Percentiles rank a stretch among this genome's conserved stretches.
These are phyloP conservation scores for Hirsutella rhossiliensis DNA, from an alignment of 2,329 filamentous ascomycete genomes.

Conservation along the genomic window DNA sequence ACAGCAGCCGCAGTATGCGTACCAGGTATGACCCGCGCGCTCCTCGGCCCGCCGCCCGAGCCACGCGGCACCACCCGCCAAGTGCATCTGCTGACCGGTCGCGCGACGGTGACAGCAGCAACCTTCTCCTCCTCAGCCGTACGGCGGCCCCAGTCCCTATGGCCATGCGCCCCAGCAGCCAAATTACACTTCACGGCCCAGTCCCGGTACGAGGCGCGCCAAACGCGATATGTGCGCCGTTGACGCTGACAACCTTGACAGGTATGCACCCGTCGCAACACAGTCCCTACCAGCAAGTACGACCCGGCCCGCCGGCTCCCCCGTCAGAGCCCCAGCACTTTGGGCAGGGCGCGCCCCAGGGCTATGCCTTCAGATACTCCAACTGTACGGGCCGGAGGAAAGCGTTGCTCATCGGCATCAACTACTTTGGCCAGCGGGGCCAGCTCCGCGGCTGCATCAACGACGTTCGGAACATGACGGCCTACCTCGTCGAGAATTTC, in stretches of 20 bases:
- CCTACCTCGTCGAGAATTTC: slow-evolving; percentile 78
- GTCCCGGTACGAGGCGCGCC: slow-evolving; percentile 10
- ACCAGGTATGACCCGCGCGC: slow-evolving; percentile 20
- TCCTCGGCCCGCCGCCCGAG: no score
- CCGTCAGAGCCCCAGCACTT: slow-evolving; percentile 58
- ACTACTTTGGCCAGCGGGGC: slow-evolving; percentile 88
- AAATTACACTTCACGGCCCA: slow-evolving; percentile 38
- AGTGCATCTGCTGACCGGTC: background rate
- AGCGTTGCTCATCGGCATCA: slow-evolving; percentile 86
- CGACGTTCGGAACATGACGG: slow-evolving; percentile 94
- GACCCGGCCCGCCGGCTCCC: slow-evolving; percentile 48
- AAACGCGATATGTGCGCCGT: background rate
- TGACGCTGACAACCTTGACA: slow-evolving; percentile 1
- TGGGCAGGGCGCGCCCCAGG: slow-evolving; percentile 66
- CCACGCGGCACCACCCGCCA: background rate
- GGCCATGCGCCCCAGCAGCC: slow-evolving; percentile 22
- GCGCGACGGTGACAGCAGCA: slow-evolving; percentile 9
- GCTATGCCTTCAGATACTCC: slow-evolving; percentile 83
- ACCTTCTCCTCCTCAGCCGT: slow-evolving; percentile 22
- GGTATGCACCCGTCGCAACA: slow-evolving; percentile 9
- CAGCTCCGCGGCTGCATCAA: slow-evolving; percentile 93
- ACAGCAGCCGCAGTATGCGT: slow-evolving; percentile 32
- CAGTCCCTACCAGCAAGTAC: slow-evolving; percentile 1
- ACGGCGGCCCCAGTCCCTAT: slow-evolving; percentile 16
- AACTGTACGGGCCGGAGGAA: slow-evolving; percentile 82